Evolutionary conservation across 2,329 filamentous ascomycete genomes (phyloP), one percentile per base, ranked within the genome.

Genomic region (Fusarium azukiicola): DNA sequence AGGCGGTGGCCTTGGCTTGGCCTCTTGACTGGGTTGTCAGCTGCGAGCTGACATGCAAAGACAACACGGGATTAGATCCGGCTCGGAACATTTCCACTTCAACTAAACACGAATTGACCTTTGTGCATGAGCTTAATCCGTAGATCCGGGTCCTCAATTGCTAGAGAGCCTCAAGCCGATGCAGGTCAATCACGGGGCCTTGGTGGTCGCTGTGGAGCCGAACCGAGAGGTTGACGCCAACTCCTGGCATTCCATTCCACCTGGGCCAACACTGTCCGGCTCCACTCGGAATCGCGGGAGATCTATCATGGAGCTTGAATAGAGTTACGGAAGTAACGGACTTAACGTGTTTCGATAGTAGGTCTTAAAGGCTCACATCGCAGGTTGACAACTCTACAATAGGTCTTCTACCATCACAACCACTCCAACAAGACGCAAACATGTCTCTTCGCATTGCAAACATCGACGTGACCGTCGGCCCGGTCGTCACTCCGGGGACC

Each of bases 391-490:
- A 58, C 8, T 58, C 54, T 2, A 58, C 13, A n/a, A 38, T 38
- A 58, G 54, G 54, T 58, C 54, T n/a, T 21, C 36, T 38, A 13
- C 54, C 54, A 58, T 58, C 54, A n/a, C n/a, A 36, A 40, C 19
- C 21, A 58, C 13, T n/a, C n/a, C 19, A 38, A 6, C 12, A 58
- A n/a, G 5, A 58, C 21, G 6, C 12, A 21, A 64, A 13, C 17
- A 73, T 73, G 67, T 56, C 71, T 10, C 54, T 71, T 17, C 42
- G 32, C 7, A 71, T 73, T 16, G 71, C 70, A 9, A 58, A 58
- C 11, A 52, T 73, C 4, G 27, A 73, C 46, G 71, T 73, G 12
- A n/a, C 69, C 4, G 54, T 73, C 3, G 42, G 19, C 7, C 71
- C 47, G 2, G 68, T 54, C 11, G 54, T 73, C 11, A 7, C 23